Conservation (phyloP, 1,284 basidiomycete genomes). For the Microbotryum scabiosae region DNA sequence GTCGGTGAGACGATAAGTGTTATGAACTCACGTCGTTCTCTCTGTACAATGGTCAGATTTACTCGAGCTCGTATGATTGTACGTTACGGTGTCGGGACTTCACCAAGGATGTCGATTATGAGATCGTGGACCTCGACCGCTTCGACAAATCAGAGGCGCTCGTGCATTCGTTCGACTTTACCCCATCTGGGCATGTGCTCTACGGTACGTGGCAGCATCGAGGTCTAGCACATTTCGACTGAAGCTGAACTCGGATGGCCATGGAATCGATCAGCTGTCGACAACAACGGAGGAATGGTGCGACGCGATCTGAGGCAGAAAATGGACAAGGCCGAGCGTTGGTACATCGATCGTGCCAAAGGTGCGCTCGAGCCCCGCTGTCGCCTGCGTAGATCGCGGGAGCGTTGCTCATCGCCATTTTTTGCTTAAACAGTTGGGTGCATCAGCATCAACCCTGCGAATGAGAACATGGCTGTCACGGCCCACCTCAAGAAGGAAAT, state of each 20-base stretch:
- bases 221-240: no score
- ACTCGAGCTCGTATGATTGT: conserved; percentile 45
- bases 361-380: conserved; percentile 2
- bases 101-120: conserved; percentile 38
- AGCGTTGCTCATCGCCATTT: not conserved
- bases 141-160: conserved; percentile 35
- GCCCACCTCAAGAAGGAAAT: conserved; percentile 31
- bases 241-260: no score
- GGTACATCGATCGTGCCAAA: conserved; percentile 27
- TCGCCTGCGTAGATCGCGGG: no score
- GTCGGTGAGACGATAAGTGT: no score
- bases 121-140: conserved; percentile 40
- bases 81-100: conserved; percentile 44
- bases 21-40: not conserved
- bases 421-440: conserved; percentile 23
- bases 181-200: conserved; percentile 39
- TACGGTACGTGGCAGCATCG: conserved; percentile 25
- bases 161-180: conserved; percentile 45
- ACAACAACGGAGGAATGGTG: conserved; percentile 44
- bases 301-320: conserved; percentile 42
- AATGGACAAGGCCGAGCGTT: conserved; percentile 26
- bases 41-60: conserved; percentile 35
- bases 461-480: conserved; percentile 28
- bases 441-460: conserved; percentile 30
- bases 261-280: conserved; percentile 30